These are phyloP conservation scores for Amylocarpus encephaloides DNA, from an alignment of 2,329 filamentous ascomycete genomes.

Conservation along the genomic window DNA sequence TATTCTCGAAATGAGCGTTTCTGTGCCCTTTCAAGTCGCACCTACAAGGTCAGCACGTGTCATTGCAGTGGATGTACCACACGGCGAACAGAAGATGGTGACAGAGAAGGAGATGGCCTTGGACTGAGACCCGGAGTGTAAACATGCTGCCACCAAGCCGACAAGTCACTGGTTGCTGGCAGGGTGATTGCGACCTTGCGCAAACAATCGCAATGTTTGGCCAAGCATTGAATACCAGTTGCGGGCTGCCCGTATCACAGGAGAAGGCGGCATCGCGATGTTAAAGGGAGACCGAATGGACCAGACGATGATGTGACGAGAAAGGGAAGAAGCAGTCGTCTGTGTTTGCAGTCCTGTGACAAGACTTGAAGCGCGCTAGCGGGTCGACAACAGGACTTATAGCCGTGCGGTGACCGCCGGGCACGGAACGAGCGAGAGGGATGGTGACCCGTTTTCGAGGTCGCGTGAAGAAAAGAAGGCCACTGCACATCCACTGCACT, in stretches of 20 bases:
- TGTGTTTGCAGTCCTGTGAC: conserved; percentile 29
- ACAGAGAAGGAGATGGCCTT: conserved; percentile 21
- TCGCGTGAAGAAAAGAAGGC: conserved; percentile 23
- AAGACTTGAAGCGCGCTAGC: conserved; percentile 17
- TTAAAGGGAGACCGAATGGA: conserved; percentile 4
- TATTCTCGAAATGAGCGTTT: conserved; percentile 29
- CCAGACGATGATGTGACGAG: conserved; percentile 20
- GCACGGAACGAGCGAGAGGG: conserved; percentile 21
- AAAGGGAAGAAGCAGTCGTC: conserved; percentile 21
- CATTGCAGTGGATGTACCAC: conserved; percentile 29
- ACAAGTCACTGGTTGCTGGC: background rate
- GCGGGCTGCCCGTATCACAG: background rate
- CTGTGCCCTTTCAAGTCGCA: conserved; percentile 26
- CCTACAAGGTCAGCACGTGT: conserved; percentile 33
- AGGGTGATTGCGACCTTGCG: background rate
- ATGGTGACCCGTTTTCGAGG: conserved; percentile 24
- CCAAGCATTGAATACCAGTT: conserved; percentile 2
- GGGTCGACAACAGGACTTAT: conserved; percentile 14
- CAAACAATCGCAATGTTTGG: conserved; percentile 29
- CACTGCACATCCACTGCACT: conserved; percentile 11
- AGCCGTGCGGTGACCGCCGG: conserved; percentile 22
- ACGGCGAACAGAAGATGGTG: conserved; percentile 21
- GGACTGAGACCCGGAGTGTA: background rate
- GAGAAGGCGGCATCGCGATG: conserved; percentile 12
- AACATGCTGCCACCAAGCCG: background rate